Conservation (phyloP, 148 eudicot species). For the Fallopia convolvulus region DNA sequence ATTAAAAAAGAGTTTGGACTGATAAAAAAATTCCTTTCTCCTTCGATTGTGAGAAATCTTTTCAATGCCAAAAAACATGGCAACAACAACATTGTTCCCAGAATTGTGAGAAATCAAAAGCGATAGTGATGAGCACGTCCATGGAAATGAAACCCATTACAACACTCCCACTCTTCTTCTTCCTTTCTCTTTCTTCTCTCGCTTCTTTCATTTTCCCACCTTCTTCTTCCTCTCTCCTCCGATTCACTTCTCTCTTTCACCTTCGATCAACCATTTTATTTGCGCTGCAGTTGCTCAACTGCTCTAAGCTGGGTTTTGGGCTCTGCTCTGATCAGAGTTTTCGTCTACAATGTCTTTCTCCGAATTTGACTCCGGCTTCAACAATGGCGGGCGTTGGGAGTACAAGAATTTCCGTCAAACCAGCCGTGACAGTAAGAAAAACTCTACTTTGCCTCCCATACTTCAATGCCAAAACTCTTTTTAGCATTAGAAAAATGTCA, state of each 20-base stretch:
- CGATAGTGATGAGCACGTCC: conserved; percentile 30
- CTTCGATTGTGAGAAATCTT: too few relatives aligned
- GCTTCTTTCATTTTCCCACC: background rate
- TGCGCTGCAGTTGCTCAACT: conserved; percentile 16
- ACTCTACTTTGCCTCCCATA: too few relatives aligned
- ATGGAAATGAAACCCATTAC: conserved; percentile 3
- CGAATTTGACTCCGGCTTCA: conserved; percentile 49
- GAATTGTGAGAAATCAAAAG: too few relatives aligned
- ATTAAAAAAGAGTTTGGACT: too few relatives aligned
- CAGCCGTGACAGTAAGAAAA: conserved; percentile 59
- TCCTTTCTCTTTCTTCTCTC: conserved; percentile 22
- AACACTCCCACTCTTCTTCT: conserved; percentile 23
- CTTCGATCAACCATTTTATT: conserved; percentile 10
- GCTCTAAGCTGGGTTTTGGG: background rate
- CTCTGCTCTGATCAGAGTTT: background rate
- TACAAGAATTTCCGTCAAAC: conserved; percentile 71
- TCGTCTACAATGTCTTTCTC: conserved; percentile 55
- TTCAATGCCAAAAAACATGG: background rate
- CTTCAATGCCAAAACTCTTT: too few relatives aligned
- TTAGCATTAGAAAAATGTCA: too few relatives aligned
- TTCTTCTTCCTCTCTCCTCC: conserved; percentile 9
- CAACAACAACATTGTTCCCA: background rate
- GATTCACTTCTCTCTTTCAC: background rate
- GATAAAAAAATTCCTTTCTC: too few relatives aligned
- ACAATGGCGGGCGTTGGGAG: conserved; percentile 25